Evolutionary conservation across 106 monocot genomes (phyloP).

Genomic region (Iris macrosiphon): DNA sequence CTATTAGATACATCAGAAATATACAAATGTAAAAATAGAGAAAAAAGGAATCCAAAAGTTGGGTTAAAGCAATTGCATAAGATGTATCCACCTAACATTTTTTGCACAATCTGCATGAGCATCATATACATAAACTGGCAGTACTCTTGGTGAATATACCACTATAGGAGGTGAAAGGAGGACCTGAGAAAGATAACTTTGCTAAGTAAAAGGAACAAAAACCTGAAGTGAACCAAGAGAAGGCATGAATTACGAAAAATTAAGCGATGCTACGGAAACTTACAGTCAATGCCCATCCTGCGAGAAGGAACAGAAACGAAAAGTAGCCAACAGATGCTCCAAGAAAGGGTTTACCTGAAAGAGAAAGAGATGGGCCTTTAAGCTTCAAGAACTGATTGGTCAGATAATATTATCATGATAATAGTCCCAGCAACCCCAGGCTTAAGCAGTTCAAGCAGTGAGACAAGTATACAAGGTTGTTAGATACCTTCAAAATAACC

Average conservation of each 20-base stretch:
- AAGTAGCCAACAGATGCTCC: conserved; percentile 86
- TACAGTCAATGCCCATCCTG: conserved; percentile 80
- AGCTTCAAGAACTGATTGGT: too few relatives aligned
- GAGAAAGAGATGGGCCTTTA: background rate
- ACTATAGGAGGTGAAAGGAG: conserved; percentile 86
- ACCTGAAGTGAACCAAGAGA: background rate
- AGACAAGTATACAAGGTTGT: too few relatives aligned
- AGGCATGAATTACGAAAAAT: background rate
- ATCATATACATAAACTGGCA: conserved; percentile 88
- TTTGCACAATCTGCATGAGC: conserved; percentile 89
- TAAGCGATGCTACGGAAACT: conserved; percentile 5
- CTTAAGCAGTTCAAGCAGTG: too few relatives aligned
- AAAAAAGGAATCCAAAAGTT: background rate
- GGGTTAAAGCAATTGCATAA: background rate
- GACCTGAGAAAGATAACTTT: conserved; percentile 30
- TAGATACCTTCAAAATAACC: conserved; percentile 93
- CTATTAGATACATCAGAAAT: background rate
- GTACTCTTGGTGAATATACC: conserved; percentile 75
- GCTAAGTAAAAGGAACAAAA: background rate
- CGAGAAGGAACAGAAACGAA: conserved; percentile 77
- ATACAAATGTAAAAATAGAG: background rate
- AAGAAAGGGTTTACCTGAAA: conserved; percentile 63
- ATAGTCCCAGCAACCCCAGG: too few relatives aligned
- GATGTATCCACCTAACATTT: conserved; percentile 63
- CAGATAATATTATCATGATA: too few relatives aligned